phyloP scores from a whole-genome alignment of 2,329 filamentous ascomycete species.

The Mariannaea sp. region DNA sequence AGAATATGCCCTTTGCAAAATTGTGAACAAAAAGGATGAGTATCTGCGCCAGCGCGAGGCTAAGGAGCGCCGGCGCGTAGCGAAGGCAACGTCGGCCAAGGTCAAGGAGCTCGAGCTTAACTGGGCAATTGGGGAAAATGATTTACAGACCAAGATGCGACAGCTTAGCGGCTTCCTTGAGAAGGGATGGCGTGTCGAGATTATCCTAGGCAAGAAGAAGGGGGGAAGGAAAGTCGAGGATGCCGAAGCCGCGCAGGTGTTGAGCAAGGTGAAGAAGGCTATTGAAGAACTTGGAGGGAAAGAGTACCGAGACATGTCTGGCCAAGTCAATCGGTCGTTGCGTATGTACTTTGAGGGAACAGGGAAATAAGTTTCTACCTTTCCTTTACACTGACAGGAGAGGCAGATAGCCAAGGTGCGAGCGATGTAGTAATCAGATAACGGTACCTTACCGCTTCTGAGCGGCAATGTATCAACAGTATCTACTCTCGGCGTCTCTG shows the following conservation, averaged over 20 bases:
- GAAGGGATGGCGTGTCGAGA: slow-evolving; percentile 76
- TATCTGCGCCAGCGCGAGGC: slow-evolving; percentile 48
- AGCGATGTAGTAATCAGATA: neutral
- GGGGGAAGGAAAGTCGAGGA: slow-evolving; percentile 60
- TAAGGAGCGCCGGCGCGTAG: slow-evolving; percentile 51
- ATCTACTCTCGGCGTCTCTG: slow-evolving; percentile 32
- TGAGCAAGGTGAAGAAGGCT: slow-evolving; percentile 49
- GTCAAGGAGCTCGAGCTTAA: slow-evolving; percentile 85
- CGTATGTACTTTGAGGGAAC: slow-evolving; percentile 50
- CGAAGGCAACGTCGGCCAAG: slow-evolving; percentile 48
- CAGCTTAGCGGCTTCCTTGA: slow-evolving; percentile 70
- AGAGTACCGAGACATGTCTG: slow-evolving; percentile 52
- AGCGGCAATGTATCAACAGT: slow-evolving; percentile 24
- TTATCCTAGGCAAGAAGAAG: slow-evolving; percentile 71
- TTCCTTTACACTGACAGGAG: too few relatives aligned
- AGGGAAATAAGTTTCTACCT: slow-evolving; percentile 17
- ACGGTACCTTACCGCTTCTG: neutral
- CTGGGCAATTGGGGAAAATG: slow-evolving; percentile 81
- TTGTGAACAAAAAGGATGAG: slow-evolving; percentile 64
- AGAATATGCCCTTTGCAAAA: slow-evolving; percentile 68
- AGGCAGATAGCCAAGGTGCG: too few relatives aligned
- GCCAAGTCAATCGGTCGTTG: slow-evolving; percentile 50
- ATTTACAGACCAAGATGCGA: slow-evolving; percentile 73
- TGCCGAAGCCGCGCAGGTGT: slow-evolving; percentile 64
- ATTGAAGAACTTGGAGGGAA: slow-evolving; percentile 45